These are phyloP conservation scores for Calonectria pteridis DNA, from an alignment of 2,329 filamentous ascomycete species.

Conservation along the genomic window DNA sequence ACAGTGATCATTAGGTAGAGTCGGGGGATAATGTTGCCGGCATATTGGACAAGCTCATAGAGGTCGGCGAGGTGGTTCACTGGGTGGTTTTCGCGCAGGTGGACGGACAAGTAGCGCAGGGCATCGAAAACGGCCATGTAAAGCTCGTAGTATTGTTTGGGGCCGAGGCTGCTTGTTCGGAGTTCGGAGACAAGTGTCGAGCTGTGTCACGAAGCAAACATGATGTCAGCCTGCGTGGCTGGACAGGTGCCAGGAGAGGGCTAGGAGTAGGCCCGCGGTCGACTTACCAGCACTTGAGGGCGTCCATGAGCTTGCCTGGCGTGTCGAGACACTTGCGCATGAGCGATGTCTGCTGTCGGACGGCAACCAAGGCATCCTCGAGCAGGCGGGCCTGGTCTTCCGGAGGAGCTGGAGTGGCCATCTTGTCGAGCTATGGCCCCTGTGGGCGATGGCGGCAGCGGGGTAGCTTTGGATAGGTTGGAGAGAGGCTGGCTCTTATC, in stretches of 20 bases:
- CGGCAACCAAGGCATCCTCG: conserved; percentile 95
- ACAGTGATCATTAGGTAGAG: conserved; percentile 99
- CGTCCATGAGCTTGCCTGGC: conserved; percentile 99
- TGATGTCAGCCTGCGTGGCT: conserved; percentile 25
- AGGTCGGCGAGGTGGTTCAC: conserved; percentile 98
- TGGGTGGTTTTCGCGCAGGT: conserved; percentile 96
- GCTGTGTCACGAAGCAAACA: conserved; percentile 61
- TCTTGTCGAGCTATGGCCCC: conserved; percentile 44
- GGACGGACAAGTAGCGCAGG: conserved; percentile 93
- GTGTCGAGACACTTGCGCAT: conserved; percentile 99
- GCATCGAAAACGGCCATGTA: conserved; percentile 99
- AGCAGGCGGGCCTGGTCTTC: conserved; percentile 92
- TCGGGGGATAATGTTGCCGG: conserved; percentile 95
- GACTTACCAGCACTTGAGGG: conserved; percentile 97
- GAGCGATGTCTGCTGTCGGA: conserved; percentile 94
- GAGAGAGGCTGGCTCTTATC: conserved; percentile 39
- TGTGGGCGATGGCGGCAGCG: conserved; percentile 39
- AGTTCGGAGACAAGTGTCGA: conserved; percentile 99
- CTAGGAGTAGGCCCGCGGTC: background rate
- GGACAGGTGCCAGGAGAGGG: conserved; percentile 28
- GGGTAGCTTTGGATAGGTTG: conserved; percentile 47
- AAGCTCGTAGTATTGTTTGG: conserved; percentile 99
- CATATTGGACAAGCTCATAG: conserved; percentile 98
- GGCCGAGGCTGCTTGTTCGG: conserved; percentile 95
- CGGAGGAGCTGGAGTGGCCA: conserved; percentile 70